phyloP scores from a whole-genome alignment of 805 yeast genomes.

The Hanseniaspora pseudoguilliermondii region DNA sequence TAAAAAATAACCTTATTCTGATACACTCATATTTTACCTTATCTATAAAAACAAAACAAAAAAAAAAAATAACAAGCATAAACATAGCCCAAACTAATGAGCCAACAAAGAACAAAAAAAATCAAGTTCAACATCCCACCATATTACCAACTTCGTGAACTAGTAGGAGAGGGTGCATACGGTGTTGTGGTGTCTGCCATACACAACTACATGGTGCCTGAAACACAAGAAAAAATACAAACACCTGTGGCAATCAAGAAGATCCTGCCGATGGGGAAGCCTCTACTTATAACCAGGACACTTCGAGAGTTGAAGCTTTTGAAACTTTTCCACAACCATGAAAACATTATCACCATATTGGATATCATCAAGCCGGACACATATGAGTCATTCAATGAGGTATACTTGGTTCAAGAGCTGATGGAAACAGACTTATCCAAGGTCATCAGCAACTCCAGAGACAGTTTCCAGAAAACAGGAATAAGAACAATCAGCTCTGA shows the following conservation, averaged over 20 bases:
- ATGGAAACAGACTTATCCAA: constrained; percentile 66
- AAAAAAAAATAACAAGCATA: no score
- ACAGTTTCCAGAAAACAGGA: constrained; percentile 8
- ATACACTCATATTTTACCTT: no score
- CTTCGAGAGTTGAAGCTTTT: constrained; percentile 56
- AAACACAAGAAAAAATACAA: constrained; percentile 9
- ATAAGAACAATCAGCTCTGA: constrained; percentile 39
- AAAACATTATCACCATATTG: constrained; percentile 53
- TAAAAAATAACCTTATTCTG: no score
- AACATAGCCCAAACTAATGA: not conserved
- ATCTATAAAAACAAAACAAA: no score
- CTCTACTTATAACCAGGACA: constrained; percentile 56
- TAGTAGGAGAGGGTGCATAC: constrained; percentile 72
- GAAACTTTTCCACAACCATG: constrained; percentile 53
- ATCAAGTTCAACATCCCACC: constrained; percentile 52
- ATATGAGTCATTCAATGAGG: constrained; percentile 52
- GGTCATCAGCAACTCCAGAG: constrained; percentile 41
- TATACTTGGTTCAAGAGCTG: constrained; percentile 61
- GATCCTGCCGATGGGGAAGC: constrained; percentile 56
- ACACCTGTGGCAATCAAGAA: constrained; percentile 65
- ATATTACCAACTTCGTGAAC: constrained; percentile 44
- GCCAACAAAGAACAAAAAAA: constrained; percentile 29
- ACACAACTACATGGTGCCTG: constrained; percentile 41
- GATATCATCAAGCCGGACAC: constrained; percentile 54
- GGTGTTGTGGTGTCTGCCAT: constrained; percentile 64